Base-by-base conservation (phyloP, 2,329 filamentous ascomycete genomes). In the Botrytis aclada region DNA sequence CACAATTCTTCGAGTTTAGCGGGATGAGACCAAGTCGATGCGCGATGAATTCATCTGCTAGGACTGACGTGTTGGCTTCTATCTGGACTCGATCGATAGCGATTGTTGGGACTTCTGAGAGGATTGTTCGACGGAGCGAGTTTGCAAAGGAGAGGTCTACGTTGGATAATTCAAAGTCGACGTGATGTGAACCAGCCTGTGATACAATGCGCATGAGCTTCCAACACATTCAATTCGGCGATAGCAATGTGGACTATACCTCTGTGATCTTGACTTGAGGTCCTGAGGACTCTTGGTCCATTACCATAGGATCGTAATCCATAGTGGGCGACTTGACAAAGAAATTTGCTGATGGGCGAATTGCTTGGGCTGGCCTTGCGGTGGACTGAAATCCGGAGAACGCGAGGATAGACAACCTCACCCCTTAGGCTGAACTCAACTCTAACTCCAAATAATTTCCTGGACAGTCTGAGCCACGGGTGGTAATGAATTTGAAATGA, bases 41-140 rank as follows among this genome's bases (percentile, higher is more conserved):
- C 66, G 93, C 92, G 77, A 99, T 91, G 83, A 98, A 97, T 83
- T 99, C 95, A 83, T 99, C 95, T 74, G 95, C 93, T 22, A 98
- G 89, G 7, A 98, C 95, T n/a, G 95, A 97, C 73, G 92, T 97
- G 86, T 99, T 99, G 80, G 88, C 88, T 80, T 97, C 91, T 77
- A 99, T 91, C 82, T 98, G 94, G 75, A 98, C 95, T 22, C 97
- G 88, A 80, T 99, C 95, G 82, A 98, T 95, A 76, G 96, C 95
- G 79, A 98, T 90, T 37, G 94, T 98, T 18, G 95, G 95, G 74
- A 99, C 93, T 84, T 99, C 95, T 79, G 94, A 93, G 77, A 97
- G 91, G 84, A 98, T 95, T 74, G 94, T 88, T 81, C 95, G 93
- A 75, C 95, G 95, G 75, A 98, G 85, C 63, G 94, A 92, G 86